Base-by-base conservation (phyloP, 1,284 basidiomycete genomes). In the Ustilago sp. region DNA sequence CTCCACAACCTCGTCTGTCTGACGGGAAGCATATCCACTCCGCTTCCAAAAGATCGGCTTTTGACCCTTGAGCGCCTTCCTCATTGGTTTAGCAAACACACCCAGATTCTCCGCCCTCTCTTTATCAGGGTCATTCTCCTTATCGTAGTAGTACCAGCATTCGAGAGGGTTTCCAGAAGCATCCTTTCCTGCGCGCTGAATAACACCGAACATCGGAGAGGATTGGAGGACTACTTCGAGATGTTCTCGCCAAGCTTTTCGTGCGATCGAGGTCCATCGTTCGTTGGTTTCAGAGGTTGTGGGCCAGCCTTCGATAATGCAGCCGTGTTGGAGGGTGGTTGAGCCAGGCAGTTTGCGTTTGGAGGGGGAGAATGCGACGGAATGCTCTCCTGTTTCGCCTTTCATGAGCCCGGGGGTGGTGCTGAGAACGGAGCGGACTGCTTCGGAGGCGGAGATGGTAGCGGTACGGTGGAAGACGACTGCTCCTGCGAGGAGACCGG, bases 401-500 rank as follows among this genome's bases (percentile, higher is more conserved):
- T 75, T 72, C 68, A 85, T 74, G 59, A 86, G 68, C 15, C 82
- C 80, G 5, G 83, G 80, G 12, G 74, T 86, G n/a, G 71, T 66
- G 31, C 62, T 62, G 8, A 86, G 77, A 11, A 85, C 84, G 4
- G 77, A 79, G 12, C 82, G 81, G 2, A 83, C 80, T 0, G 83
- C 82, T 54, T 85, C 83, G 3, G 77, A 80, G 12, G 81, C 80
- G 9, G 78, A 77, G 63, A 85, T 85, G 12, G 84, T 85, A 28
- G 84, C 84, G 8, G 84, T 85, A 19, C 84, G 80, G 72, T 85
- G 83, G 69, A 85, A 85, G 4, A 85, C 84, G 53, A 85, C 75
- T 13, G 82, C 80, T 7, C 81, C 79, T 4, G 84, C 84, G 11
- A 85, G 68, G n/a, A 85, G 80, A 12, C 82, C 83, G 19, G 79